Percentiles rank a stretch among this genome's conserved stretches.
phyloP scores from a whole-genome alignment of 1,139 yeast species.

The Hyphopichia pseudoburtonii region DNA sequence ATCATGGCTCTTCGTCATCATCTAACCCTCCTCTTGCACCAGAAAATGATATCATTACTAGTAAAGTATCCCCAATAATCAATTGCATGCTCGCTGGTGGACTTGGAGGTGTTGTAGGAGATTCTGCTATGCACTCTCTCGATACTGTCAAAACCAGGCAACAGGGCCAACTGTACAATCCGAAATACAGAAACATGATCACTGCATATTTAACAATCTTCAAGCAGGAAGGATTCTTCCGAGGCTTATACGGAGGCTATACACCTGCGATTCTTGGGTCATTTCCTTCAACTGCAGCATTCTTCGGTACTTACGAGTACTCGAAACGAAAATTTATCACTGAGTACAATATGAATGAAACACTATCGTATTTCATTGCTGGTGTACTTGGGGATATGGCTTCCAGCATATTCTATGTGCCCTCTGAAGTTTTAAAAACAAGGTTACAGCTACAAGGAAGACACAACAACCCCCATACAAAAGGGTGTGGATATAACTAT shows the following conservation, averaged over 20 bases:
- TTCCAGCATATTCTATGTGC: constrained; percentile 91
- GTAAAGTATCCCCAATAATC: constrained; percentile 42
- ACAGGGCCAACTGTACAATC: constrained; percentile 77
- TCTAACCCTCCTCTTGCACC: constrained; percentile 2
- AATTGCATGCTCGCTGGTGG: constrained; percentile 88
- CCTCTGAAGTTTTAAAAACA: constrained; percentile 93
- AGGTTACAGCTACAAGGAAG: constrained; percentile 89
- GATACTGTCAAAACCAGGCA: constrained; percentile 97
- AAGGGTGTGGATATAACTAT: constrained; percentile 82
- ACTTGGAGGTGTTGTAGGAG: constrained; percentile 92
- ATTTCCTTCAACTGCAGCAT: constrained; percentile 89
- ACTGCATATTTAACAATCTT: constrained; percentile 74
- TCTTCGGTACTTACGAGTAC: constrained; percentile 86
- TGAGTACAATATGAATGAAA: constrained; percentile 69
- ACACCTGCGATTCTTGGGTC: constrained; percentile 89
- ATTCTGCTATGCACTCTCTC: constrained; percentile 88
- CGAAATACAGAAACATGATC: constrained; percentile 64
- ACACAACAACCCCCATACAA: constrained; percentile 73
- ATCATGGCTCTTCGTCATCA: background rate
- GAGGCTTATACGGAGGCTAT: constrained; percentile 92
- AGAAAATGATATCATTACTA: constrained; percentile 1
- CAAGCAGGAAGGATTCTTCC: constrained; percentile 76
- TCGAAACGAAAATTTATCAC: constrained; percentile 71
- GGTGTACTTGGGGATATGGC: constrained; percentile 92
- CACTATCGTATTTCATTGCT: constrained; percentile 74